phyloP scores from a whole-genome alignment of 306 rosid genomes.

The Trifolium subterraneum region DNA sequence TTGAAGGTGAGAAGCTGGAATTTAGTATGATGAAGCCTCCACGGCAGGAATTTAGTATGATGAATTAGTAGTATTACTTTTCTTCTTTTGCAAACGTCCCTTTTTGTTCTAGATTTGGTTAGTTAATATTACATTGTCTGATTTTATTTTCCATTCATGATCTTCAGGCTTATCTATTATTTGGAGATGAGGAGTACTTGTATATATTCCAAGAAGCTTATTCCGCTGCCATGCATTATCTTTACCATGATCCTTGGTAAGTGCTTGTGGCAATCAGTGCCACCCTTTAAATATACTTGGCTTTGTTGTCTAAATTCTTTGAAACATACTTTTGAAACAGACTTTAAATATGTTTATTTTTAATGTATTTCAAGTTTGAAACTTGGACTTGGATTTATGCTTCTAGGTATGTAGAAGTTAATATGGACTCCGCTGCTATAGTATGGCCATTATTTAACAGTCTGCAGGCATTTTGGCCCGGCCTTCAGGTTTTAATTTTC shows the following conservation, averaged over 20 bases:
- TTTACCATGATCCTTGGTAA: slow-evolving; percentile 96
- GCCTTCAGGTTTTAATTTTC: slow-evolving; percentile 82
- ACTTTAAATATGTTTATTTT: slow-evolving; percentile 6
- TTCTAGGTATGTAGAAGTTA: slow-evolving; percentile 94
- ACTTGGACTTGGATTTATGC: slow-evolving; percentile 37
- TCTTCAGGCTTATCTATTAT: slow-evolving; percentile 86
- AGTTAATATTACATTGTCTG: slow-evolving; percentile 28
- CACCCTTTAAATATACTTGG: slow-evolving; percentile 42
- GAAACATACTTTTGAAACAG: too few relatives aligned
- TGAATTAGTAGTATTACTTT: slow-evolving; percentile 27
- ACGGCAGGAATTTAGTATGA: slow-evolving; percentile 23
- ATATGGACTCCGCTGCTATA: slow-evolving; percentile 94
- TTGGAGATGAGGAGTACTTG: slow-evolving; percentile 96
- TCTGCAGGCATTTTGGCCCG: slow-evolving; percentile 99
- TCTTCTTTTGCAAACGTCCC: not conserved
- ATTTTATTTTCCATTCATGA: slow-evolving; percentile 39
- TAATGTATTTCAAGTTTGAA: slow-evolving; percentile 38
- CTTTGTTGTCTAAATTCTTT: slow-evolving; percentile 35
- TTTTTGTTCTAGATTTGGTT: slow-evolving; percentile 16
- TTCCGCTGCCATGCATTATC: slow-evolving; percentile 92
- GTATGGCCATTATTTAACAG: slow-evolving; percentile 99
- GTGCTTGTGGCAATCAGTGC: slow-evolving; percentile 52
- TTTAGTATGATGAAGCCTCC: slow-evolving; percentile 39
- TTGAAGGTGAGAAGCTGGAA: slow-evolving; percentile 73
- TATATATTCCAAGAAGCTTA: slow-evolving; percentile 97